Percentiles rank a stretch among this genome's conserved stretches.
Evolutionary conservation across 495 filamentous ascomycete genomes (phyloP).

Genomic region (Terfezia boudieri): DNA sequence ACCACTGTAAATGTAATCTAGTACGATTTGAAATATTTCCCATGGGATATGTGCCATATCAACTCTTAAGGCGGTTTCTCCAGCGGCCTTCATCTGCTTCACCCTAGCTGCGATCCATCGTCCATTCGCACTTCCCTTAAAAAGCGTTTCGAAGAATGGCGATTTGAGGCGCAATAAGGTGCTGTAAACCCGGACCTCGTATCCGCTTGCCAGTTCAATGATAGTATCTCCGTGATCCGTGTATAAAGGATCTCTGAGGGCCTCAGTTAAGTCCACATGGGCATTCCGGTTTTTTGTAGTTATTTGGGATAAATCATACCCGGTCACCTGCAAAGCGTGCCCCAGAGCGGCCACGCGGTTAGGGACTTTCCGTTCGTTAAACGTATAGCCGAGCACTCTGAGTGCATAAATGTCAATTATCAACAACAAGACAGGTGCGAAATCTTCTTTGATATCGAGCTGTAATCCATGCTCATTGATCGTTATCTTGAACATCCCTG

Average conservation of each 20-base stretch:
- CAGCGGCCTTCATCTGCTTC: conserved; percentile 10
- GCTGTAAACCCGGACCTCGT: conserved; percentile 48
- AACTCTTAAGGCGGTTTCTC: conserved; percentile 37
- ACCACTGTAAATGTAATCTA: conserved; percentile 69
- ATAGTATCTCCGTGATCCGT: conserved; percentile 54
- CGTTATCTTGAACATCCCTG: too few relatives aligned
- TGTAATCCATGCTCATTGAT: too few relatives aligned
- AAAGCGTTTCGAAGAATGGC: conserved; percentile 79
- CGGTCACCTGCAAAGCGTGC: too few relatives aligned
- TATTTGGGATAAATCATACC: too few relatives aligned
- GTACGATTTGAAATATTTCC: conserved; percentile 50
- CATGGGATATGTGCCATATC: conserved; percentile 63
- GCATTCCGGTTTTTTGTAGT: too few relatives aligned
- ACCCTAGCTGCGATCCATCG: conserved; percentile 56
- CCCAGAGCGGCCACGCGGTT: too few relatives aligned
- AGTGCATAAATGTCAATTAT: too few relatives aligned
- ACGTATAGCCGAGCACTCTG: too few relatives aligned
- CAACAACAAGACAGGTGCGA: too few relatives aligned
- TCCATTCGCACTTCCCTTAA: conserved; percentile 62
- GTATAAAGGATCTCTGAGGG: conserved; percentile 42
- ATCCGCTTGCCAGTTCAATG: conserved; percentile 48
- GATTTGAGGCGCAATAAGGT: conserved; percentile 59
- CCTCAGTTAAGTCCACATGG: conserved; percentile 12
- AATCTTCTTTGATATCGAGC: too few relatives aligned
- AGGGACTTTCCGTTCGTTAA: too few relatives aligned